These are phyloP conservation scores for Primulina tabacum DNA, from an alignment of 257 asterid genomes.

Conservation along the genomic window DNA sequence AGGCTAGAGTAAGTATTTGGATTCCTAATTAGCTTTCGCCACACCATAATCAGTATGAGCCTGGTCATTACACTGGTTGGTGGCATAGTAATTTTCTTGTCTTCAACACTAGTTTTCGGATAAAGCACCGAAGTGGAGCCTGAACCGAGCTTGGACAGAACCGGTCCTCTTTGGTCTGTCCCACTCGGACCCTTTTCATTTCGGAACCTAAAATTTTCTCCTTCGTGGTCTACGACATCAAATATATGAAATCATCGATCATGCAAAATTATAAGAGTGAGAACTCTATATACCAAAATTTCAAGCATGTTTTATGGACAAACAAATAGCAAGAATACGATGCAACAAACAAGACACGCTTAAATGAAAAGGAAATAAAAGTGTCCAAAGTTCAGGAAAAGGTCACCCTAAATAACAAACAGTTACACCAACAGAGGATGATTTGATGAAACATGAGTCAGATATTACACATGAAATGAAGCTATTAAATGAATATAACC, in stretches of 20 bases:
- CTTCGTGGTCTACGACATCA: conserved; percentile 62
- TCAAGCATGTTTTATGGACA: conserved; percentile 31
- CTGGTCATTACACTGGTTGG: conserved; percentile 73
- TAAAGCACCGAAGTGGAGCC: conserved; percentile 85
- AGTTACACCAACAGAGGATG: conserved; percentile 32
- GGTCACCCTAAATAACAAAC: conserved; percentile 29
- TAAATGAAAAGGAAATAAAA: too few relatives aligned
- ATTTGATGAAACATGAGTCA: conserved; percentile 21
- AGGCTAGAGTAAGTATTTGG: conserved; percentile 71
- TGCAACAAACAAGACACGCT: background rate
- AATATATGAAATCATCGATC: background rate
- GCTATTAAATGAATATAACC: background rate
- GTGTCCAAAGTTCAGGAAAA: conserved; percentile 22
- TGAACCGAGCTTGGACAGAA: conserved; percentile 75
- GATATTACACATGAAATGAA: background rate
- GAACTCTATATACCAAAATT: conserved; percentile 23
- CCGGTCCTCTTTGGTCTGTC: conserved; percentile 48
- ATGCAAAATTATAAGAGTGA: background rate
- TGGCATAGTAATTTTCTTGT: conserved; percentile 51
- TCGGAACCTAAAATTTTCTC: conserved; percentile 46
- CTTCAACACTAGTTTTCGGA: conserved; percentile 49
- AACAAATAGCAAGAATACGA: conserved; percentile 23
- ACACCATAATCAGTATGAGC: conserved; percentile 69
- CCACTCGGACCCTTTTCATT: conserved; percentile 40
- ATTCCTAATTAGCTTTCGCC: conserved; percentile 68